Base-by-base conservation (phyloP, 257 asterid genomes). In the Nicotiana attenuata region DNA sequence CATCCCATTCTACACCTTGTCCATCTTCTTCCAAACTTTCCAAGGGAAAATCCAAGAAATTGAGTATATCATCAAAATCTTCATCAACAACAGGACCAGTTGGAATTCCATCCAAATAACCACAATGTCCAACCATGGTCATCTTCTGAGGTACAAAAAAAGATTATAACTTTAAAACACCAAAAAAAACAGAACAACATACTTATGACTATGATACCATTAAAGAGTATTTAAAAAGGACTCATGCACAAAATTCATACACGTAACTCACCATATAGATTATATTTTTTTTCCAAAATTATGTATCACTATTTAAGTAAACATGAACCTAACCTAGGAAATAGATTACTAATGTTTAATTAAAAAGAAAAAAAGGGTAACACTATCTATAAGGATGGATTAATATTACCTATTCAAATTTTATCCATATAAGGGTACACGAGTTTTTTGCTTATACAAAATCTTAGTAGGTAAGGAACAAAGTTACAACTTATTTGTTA, bases 1-100 rank as follows among this genome's bases (percentile, higher is more conserved):
- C 85, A 82, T 92, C 93, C 97, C 94, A 94, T 20, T 88, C 97
- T n/a, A 85, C 92, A 26, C 60, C 85, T 29, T 82, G 61, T 13
- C 78, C 96, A 41, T 87, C 91, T 0, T 80, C 89, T 64, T 89
- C 97, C 83, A 94, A 73, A 87, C 89, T 88, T 85, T 92, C 97
- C 90, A 90, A 68, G 1, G 97, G 97, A 81, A 91, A 90, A 86
- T 94, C 97, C 66, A 93, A 79, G 33, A 91, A 83, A 20, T 83
- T 80, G 0, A 92, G 90, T 57, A 92, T 76, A 83, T 65, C 80
- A 7, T 87, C 88, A 7, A 90, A 88, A 57, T 85, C 89, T 28
- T 89, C 95, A 10, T 87, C 91, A 20, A 63, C 83, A 33, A 28
- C 41, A 22, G 67, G 86, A 52, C 88, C 90, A 82, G 87, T 83